These are phyloP conservation scores for Akanthomyces lecanii DNA, from an alignment of 2,329 filamentous ascomycete species.

Conservation along the genomic window DNA sequence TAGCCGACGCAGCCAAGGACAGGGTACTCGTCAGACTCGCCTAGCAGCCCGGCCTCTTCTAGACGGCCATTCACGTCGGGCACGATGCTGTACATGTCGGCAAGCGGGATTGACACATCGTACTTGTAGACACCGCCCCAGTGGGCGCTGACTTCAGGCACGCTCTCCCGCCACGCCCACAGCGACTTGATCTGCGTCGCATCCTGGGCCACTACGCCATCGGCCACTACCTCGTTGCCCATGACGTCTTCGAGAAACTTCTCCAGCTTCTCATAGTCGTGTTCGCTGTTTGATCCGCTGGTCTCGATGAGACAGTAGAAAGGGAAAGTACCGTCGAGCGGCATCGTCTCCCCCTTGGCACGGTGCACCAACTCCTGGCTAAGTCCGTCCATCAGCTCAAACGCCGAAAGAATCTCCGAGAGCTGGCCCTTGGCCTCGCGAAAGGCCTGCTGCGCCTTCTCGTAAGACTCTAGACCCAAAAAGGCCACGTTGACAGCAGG, in stretches of 20 bases:
- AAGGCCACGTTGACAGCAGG: constrained; percentile 92
- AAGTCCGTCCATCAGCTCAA: constrained; percentile 90
- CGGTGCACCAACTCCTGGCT: constrained; percentile 73
- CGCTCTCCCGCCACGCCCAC: constrained; percentile 91
- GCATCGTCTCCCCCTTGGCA: constrained; percentile 72
- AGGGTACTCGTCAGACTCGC: constrained; percentile 69
- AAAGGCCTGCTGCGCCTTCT: constrained; percentile 83
- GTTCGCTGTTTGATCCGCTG: constrained; percentile 87
- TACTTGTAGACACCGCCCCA: constrained; percentile 98
- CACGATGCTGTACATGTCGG: constrained; percentile 83
- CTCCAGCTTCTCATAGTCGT: constrained; percentile 89
- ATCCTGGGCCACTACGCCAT: constrained; percentile 89
- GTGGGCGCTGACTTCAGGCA: constrained; percentile 83
- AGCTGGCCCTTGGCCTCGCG: constrained; percentile 84
- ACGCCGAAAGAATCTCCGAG: constrained; percentile 92
- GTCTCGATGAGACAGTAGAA: constrained; percentile 98
- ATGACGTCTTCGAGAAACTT: constrained; percentile 89
- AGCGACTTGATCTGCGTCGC: constrained; percentile 82
- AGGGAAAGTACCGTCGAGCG: constrained; percentile 77
- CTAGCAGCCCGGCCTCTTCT: constrained; percentile 68
- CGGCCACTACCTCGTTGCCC: constrained; percentile 76
- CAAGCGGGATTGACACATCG: constrained; percentile 88
- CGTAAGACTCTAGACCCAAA: constrained; percentile 85
- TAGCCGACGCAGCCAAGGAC: constrained; percentile 92
- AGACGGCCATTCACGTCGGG: constrained; percentile 76